These are phyloP conservation scores for Rhizophagus sp. DNA, from an alignment of 192 early-diverging fungal genomes.

Conservation along the genomic window DNA sequence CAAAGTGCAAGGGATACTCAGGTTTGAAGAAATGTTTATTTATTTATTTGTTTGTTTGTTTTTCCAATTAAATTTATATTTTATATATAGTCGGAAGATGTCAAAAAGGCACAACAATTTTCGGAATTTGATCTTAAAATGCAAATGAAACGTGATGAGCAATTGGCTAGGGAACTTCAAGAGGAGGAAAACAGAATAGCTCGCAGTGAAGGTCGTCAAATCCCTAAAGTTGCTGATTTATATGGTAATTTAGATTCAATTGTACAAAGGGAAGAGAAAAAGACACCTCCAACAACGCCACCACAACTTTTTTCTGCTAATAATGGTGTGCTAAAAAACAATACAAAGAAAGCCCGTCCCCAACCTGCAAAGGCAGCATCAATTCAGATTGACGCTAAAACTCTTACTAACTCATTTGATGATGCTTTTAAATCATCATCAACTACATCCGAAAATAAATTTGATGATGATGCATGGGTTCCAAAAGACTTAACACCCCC, in stretches of 20 bases:
- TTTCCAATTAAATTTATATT: slow-evolving; percentile 31
- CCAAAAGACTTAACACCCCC: slow-evolving; percentile 1
- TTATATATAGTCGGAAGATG: slow-evolving; percentile 10
- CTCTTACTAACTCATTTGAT: slow-evolving; percentile 36
- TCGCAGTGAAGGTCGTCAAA: slow-evolving; percentile 24
- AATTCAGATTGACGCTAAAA: slow-evolving; percentile 50
- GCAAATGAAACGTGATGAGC: slow-evolving; percentile 80
- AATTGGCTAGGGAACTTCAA: slow-evolving; percentile 80
- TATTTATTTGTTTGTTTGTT: neutral
- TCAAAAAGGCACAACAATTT: neutral
- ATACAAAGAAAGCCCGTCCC: slow-evolving; percentile 44
- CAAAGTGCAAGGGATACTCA: slow-evolving; percentile 37
- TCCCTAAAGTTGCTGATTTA: slow-evolving; percentile 20
- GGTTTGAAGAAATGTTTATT: neutral
- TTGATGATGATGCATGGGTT: slow-evolving; percentile 58
- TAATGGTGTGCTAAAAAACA: slow-evolving; percentile 31
- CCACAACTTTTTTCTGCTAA: slow-evolving; percentile 24
- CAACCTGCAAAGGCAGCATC: slow-evolving; percentile 51
- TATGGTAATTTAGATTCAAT: slow-evolving; percentile 23
- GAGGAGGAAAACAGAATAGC: slow-evolving; percentile 59
- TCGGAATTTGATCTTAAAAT: slow-evolving; percentile 40
- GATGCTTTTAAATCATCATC: slow-evolving; percentile 34
- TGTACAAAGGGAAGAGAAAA: slow-evolving; percentile 27
- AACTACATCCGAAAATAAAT: slow-evolving; percentile 38
- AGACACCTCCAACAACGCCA: neutral